Evolutionary conservation across 305 asterid species (phyloP).

Genomic region (Stenogyne calaminthoides): DNA sequence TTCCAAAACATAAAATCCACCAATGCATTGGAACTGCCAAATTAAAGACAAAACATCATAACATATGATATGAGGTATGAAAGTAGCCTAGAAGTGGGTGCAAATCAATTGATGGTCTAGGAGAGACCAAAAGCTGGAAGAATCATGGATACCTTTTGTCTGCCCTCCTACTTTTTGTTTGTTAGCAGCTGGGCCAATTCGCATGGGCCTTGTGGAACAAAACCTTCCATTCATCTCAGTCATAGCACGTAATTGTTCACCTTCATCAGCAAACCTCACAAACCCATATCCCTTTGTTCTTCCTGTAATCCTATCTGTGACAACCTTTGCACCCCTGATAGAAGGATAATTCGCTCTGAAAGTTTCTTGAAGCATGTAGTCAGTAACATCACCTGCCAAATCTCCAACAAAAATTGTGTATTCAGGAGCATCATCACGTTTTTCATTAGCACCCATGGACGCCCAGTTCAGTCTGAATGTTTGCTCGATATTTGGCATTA

Average conservation of each 20-base stretch:
- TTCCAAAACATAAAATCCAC: slow-evolving; percentile 45
- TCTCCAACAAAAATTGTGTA: slow-evolving; percentile 82
- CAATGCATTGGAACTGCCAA: slow-evolving; percentile 45
- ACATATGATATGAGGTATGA: slow-evolving; percentile 29
- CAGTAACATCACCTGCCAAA: slow-evolving; percentile 80
- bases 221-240: slow-evolving; percentile 77
- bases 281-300: slow-evolving; percentile 80
- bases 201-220: slow-evolving; percentile 79
- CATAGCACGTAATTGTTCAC: slow-evolving; percentile 76
- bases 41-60: slow-evolving; percentile 35
- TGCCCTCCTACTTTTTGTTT: slow-evolving; percentile 59
- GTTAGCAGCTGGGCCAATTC: slow-evolving; percentile 81
- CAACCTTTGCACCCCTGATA: slow-evolving; percentile 81
- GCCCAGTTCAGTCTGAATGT: slow-evolving; percentile 80
- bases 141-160: slow-evolving; percentile 46
- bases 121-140: slow-evolving; percentile 8
- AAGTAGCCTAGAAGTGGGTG: slow-evolving; percentile 7
- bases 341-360: slow-evolving; percentile 65
- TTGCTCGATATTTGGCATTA: slow-evolving; percentile 69
- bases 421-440: slow-evolving; percentile 63
- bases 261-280: slow-evolving; percentile 74
- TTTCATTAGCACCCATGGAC: slow-evolving; percentile 79
- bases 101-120: slow-evolving; percentile 8
- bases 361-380: slow-evolving; percentile 75
- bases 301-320: slow-evolving; percentile 68